phyloP scores from a whole-genome alignment of 106 monocot species.

The Platanthera guangdongensis region DNA sequence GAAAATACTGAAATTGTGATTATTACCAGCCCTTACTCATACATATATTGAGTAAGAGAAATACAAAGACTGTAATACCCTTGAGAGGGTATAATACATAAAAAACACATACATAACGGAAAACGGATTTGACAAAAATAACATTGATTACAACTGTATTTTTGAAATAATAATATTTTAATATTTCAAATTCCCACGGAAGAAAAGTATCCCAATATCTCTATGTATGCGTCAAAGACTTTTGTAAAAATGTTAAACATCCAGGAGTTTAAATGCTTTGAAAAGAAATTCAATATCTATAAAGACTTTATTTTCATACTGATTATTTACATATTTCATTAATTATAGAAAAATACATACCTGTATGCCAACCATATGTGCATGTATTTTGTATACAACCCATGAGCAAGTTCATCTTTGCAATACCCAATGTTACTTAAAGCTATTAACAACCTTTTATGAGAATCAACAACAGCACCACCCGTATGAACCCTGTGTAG shows the following conservation, averaged over 20 bases:
- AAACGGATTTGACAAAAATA: no score
- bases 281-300: not conserved
- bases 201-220: not conserved
- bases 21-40: no score
- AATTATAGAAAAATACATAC: conserved; percentile 23
- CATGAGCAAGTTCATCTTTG: conserved; percentile 81
- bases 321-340: not conserved
- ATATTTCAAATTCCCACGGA: not conserved
- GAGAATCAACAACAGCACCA: conserved; percentile 41
- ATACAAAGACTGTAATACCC: no score
- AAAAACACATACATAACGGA: no score
- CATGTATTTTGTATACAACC: conserved; percentile 71
- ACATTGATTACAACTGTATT: no score
- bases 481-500: conserved; percentile 24
- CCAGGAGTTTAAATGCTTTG: not conserved
- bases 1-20: no score
- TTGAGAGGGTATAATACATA: no score
- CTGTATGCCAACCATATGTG: conserved; percentile 71
- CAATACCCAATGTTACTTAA: conserved; percentile 98
- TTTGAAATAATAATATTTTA: no score
- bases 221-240: not conserved
- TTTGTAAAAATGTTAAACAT: not conserved
- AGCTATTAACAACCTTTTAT: conserved; percentile 73
- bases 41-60: no score
- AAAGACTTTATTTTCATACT: not conserved